Evolutionary conservation across 2,329 filamentous ascomycete genomes (phyloP).

Genomic region (Paecilomyces variotii): DNA sequence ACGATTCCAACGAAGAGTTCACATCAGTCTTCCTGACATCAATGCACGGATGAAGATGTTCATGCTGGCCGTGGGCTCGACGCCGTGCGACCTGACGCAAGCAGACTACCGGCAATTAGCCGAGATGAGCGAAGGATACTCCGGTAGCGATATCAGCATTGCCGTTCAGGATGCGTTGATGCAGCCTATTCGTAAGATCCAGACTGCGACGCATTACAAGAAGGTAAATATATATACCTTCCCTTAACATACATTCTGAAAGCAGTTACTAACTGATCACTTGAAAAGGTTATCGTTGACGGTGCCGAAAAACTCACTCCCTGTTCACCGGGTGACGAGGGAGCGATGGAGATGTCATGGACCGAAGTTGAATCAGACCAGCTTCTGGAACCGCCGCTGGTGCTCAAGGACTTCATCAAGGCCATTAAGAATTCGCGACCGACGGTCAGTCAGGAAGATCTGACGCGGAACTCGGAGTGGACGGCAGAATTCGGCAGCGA

Average conservation of each 20-base stretch:
- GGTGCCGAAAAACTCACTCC: conserved; percentile 59
- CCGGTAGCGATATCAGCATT: conserved; percentile 90
- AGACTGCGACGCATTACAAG: conserved; percentile 97
- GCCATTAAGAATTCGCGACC: conserved; percentile 82
- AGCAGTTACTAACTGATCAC: neutral
- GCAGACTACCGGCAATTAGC: conserved; percentile 75
- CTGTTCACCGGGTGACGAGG: conserved; percentile 82
- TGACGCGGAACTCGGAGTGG: conserved; percentile 82
- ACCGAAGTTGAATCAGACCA: conserved; percentile 76
- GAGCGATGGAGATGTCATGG: conserved; percentile 90
- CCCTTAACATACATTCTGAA: neutral
- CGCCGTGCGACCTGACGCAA: conserved; percentile 71
- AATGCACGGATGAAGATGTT: conserved; percentile 91
- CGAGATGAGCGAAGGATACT: conserved; percentile 83
- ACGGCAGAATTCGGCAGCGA: conserved; percentile 94
- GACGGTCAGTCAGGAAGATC: conserved; percentile 81
- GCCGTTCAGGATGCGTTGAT: conserved; percentile 94
- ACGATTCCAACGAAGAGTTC: conserved; percentile 91
- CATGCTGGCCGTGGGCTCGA: conserved; percentile 86
- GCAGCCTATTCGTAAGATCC: conserved; percentile 94
- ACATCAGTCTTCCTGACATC: conserved; percentile 84
- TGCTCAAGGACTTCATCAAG: conserved; percentile 86
- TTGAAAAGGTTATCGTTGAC: conserved; percentile 59
- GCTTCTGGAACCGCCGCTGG: conserved; percentile 76
- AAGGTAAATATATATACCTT: conserved; percentile 48